Conservation (phyloP, 2,329 filamentous ascomycete species). For the Aspergillus puulaauensis region DNA sequence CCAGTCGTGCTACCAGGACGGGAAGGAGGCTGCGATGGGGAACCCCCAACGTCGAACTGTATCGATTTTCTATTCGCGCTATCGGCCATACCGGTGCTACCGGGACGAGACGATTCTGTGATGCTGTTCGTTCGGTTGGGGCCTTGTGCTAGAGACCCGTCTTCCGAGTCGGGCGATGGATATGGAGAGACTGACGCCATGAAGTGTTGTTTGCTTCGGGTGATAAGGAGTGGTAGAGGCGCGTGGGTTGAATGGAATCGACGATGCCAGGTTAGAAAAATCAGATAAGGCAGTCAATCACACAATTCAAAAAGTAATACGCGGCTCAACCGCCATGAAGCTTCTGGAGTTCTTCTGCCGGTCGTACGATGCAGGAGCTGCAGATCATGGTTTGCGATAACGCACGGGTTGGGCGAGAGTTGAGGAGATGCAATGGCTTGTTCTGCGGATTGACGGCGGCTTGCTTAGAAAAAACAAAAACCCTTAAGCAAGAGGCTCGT, state of each 20-base stretch:
- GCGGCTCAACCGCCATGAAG: conserved; percentile 29
- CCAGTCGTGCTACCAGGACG: conserved; percentile 29
- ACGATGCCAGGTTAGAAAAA: not conserved
- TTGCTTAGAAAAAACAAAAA: not conserved
- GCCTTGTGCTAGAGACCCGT: not conserved
- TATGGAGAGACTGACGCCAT: conserved; percentile 13
- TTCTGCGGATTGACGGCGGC: not conserved
- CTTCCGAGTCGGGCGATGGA: conserved; percentile 13
- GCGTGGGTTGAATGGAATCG: not conserved
- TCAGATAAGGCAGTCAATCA: not conserved
- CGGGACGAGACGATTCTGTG: conserved; percentile 18
- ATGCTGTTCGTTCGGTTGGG: conserved; percentile 12
- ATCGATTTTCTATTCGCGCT: conserved; percentile 37
- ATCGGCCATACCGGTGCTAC: conserved; percentile 20
- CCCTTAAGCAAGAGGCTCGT: not conserved
- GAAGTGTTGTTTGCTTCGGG: not conserved
- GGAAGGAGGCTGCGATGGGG: conserved; percentile 28
- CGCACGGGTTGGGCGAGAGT: not conserved
- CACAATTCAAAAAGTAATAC: conserved; percentile 1
- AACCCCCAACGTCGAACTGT: conserved; percentile 35
- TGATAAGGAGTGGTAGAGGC: not conserved
- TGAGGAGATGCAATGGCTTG: not conserved
- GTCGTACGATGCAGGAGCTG: conserved; percentile 22
- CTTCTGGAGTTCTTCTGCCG: conserved; percentile 24
- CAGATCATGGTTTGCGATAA: conserved; percentile 24